A percentile compares a stretch with the other conserved stretches of the same genome.
These are phyloP conservation scores for Plasmopara muralis DNA, from an alignment of 352 stramenopile genomes.

Conservation along the genomic window DNA sequence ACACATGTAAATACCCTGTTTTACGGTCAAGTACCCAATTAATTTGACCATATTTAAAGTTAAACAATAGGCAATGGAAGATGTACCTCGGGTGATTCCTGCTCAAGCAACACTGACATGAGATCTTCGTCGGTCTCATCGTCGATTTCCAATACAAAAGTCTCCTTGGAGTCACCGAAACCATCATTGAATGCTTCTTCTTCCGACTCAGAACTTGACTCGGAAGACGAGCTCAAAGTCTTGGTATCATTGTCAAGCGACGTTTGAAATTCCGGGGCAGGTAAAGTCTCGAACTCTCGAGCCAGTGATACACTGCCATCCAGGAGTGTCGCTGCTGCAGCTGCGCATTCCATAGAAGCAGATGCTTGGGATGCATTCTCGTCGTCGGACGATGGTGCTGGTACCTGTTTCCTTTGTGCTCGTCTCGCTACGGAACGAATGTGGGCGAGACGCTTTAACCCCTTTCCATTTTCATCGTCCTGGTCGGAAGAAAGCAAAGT, in stretches of 20 bases:
- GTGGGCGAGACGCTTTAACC: conserved; percentile 29
- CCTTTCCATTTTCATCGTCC: conserved; percentile 41
- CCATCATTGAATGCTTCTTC: conserved; percentile 73
- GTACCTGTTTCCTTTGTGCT: conserved; percentile 29
- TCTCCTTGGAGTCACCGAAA: conserved; percentile 78
- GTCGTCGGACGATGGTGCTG: conserved; percentile 23
- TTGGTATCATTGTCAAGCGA: conserved; percentile 49
- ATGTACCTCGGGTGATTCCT: conserved; percentile 70
- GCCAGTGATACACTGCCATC: conserved; percentile 1
- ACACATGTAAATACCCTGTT: conserved; percentile 80
- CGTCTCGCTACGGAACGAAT: conserved; percentile 27
- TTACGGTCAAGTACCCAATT: background rate
- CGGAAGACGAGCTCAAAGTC: conserved; percentile 59
- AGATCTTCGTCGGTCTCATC: conserved; percentile 90
- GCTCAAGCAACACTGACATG: conserved; percentile 87
- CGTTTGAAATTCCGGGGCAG: conserved; percentile 9
- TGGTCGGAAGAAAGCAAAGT: conserved; percentile 23
- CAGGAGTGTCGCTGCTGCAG: conserved; percentile 12
- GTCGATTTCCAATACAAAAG: conserved; percentile 88
- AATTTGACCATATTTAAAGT: background rate
- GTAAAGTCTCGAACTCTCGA: conserved; percentile 8
- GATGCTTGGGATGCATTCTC: background rate
- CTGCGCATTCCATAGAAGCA: conserved; percentile 16
- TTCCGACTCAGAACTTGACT: conserved; percentile 78
- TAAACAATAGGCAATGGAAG: background rate